Conservation (phyloP, 129 eudicot species). For the Arctium minus region DNA sequence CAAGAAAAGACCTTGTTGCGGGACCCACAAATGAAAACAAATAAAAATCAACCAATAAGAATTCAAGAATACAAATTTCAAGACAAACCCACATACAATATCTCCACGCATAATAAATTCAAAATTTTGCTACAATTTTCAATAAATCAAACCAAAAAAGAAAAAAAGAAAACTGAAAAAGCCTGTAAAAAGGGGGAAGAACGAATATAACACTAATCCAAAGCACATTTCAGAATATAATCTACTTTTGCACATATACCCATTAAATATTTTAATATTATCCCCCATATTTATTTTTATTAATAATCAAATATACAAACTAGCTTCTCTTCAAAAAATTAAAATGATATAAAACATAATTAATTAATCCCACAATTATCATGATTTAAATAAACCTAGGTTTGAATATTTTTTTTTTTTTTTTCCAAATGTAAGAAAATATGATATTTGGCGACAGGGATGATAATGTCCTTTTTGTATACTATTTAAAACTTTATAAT, state of each 20-base stretch:
- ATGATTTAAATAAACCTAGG: background rate
- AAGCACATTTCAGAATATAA: conserved; percentile 14
- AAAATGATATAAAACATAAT: background rate
- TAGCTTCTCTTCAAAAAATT: no score
- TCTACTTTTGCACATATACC: conserved; percentile 11
- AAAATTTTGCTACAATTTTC: conserved; percentile 29
- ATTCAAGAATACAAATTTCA: conserved; percentile 14
- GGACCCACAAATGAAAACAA: conserved; percentile 13
- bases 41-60: conserved; percentile 12
- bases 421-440: background rate
- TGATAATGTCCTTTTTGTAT: background rate
- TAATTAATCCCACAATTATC: background rate
- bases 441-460: background rate
- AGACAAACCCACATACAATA: conserved; percentile 26
- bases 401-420: background rate
- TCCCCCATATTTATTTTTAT: conserved; percentile 11
- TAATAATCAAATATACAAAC: background rate
- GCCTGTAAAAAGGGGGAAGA: conserved; percentile 29
- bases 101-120: conserved; percentile 3
- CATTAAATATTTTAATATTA: conserved; percentile 3
- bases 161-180: conserved; percentile 25
- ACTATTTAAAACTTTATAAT: background rate
- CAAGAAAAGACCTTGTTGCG: conserved; percentile 17
- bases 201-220: conserved; percentile 9
- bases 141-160: conserved; percentile 28